Evolutionary conservation across 345 rosid genomes (phyloP).

Genomic region (Laguncularia racemosa): DNA sequence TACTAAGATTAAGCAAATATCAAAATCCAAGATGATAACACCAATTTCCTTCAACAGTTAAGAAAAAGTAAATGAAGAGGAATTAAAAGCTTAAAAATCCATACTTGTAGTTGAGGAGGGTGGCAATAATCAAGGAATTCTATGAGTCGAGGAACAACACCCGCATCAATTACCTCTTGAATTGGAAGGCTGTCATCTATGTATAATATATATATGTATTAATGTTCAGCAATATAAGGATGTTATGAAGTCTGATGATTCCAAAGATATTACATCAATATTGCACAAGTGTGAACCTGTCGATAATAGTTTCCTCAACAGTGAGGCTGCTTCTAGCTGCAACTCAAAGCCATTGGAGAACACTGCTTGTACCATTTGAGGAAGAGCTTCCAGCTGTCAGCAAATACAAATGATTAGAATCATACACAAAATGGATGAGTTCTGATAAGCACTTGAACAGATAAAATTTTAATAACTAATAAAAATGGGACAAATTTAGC

Average conservation of each 20-base stretch:
- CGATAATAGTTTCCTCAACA: slow-evolving; percentile 61
- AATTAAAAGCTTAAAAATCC: slow-evolving; percentile 1
- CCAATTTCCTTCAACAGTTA: background rate
- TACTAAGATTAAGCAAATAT: slow-evolving; percentile 28
- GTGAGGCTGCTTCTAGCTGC: slow-evolving; percentile 65
- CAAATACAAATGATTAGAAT: slow-evolving; percentile 10
- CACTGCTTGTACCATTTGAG: slow-evolving; percentile 64
- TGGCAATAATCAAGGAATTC: slow-evolving; percentile 63
- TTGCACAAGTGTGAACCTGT: slow-evolving; percentile 30
- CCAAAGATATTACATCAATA: background rate
- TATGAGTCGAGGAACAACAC: slow-evolving; percentile 64
- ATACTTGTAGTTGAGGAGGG: slow-evolving; percentile 60
- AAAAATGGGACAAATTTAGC: too few relatives aligned
- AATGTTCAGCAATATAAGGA: background rate
- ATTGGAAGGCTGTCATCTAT: slow-evolving; percentile 70
- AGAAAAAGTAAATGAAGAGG: background rate
- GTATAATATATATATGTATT: background rate
- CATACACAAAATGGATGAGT: too few relatives aligned
- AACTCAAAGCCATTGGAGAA: slow-evolving; percentile 44
- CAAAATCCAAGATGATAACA: background rate
- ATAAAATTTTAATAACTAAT: too few relatives aligned
- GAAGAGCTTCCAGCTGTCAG: slow-evolving; percentile 63
- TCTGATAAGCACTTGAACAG: too few relatives aligned
- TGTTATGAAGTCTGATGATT: background rate
- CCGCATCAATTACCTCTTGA: slow-evolving; percentile 62